Conservation (phyloP, 108 stramenopile species). For the Fragilaria crotonensis region DNA sequence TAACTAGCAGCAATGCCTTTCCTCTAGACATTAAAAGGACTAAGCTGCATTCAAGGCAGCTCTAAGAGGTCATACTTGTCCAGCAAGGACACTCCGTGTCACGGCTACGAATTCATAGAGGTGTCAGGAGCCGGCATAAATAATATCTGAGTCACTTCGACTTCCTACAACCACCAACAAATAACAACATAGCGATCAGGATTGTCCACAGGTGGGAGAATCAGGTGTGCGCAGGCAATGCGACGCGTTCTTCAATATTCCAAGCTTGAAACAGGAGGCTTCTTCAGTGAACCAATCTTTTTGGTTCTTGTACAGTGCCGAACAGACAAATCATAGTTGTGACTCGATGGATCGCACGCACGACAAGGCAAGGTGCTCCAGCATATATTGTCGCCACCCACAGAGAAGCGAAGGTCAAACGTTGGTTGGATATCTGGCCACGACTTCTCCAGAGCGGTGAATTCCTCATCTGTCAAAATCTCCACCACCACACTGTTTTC, state of each 20-base stretch:
- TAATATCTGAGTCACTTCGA: no score
- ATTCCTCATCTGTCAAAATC: constrained; percentile 71
- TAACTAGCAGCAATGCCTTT: no score
- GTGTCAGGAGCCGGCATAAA: no score
- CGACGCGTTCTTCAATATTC: not conserved
- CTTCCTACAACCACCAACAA: no score
- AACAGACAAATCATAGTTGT: constrained; percentile 4
- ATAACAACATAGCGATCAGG: no score
- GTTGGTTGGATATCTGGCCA: constrained; percentile 35
- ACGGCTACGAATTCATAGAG: no score
- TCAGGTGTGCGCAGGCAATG: no score
- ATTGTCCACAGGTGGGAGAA: no score
- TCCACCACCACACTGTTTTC: constrained; percentile 78
- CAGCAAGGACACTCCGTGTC: no score
- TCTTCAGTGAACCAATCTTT: not conserved
- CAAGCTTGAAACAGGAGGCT: not conserved
- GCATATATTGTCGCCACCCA: constrained; percentile 23
- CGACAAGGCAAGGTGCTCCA: constrained; percentile 62
- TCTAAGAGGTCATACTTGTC: no score
- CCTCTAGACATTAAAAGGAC: no score
- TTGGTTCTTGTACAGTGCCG: not conserved
- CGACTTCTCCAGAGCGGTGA: constrained; percentile 51
- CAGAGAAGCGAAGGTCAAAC: constrained; percentile 38
- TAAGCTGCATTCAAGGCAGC: no score
- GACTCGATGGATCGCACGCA: constrained; percentile 58